Conservation (phyloP, 2,329 filamentous ascomycete species). For the Diaporthe nobilis region DNA sequence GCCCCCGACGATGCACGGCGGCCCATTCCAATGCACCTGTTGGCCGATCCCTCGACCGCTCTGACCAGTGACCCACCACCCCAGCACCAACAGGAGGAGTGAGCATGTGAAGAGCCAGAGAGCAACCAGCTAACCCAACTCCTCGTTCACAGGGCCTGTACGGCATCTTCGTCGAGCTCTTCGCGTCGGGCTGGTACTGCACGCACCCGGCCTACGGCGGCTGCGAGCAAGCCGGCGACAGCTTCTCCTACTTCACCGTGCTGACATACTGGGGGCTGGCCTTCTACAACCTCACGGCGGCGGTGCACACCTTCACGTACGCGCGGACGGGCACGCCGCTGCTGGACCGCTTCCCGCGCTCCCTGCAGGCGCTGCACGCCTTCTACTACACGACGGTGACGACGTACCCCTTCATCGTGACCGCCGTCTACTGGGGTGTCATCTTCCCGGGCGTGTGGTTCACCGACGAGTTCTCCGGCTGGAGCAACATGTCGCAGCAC, state of each 20-base stretch:
- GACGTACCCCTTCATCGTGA: slow-evolving; percentile 77
- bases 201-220: slow-evolving; percentile 60
- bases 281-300: slow-evolving; percentile 81
- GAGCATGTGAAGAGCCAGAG: neutral
- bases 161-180: slow-evolving; percentile 77
- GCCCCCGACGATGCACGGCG: too few relatives aligned
- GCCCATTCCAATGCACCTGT: neutral
- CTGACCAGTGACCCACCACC: slow-evolving; percentile 9
- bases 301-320: slow-evolving; percentile 79
- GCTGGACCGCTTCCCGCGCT: slow-evolving; percentile 71
- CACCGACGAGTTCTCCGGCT: slow-evolving; percentile 64
- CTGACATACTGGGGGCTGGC: slow-evolving; percentile 86
- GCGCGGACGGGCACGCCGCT: slow-evolving; percentile 66
- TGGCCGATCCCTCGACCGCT: neutral
- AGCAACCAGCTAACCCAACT: slow-evolving; percentile 8
- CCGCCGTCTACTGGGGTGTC: slow-evolving; percentile 78
- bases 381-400: slow-evolving; percentile 75
- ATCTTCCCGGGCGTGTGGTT: slow-evolving; percentile 70
- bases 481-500: slow-evolving; percentile 81
- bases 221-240: slow-evolving; percentile 62
- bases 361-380: slow-evolving; percentile 75
- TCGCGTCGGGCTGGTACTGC: slow-evolving; percentile 77
- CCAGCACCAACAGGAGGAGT: neutral
- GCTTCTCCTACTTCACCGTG: slow-evolving; percentile 87
- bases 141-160: slow-evolving; percentile 68